Percentiles rank a stretch among this genome's conserved stretches.
Conservation (phyloP, 2,329 filamentous ascomycete genomes). For the Periglandula ipomoeae region DNA sequence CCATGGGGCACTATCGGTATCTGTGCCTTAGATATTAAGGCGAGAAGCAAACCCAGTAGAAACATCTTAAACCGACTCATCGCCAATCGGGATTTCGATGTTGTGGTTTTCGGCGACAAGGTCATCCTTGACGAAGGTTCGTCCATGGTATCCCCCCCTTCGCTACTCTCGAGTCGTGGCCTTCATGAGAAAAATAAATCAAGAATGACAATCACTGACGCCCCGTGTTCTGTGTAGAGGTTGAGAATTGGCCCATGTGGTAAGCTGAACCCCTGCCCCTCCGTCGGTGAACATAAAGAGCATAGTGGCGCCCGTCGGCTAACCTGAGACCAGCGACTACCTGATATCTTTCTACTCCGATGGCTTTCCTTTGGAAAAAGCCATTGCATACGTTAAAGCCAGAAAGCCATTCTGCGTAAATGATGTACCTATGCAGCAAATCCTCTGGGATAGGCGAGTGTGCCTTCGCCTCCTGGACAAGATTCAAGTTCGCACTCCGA, state of each 20-base stretch:
- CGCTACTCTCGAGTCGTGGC: no score
- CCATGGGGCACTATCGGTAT: conserved; percentile 72
- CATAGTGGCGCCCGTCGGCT: conserved; percentile 17
- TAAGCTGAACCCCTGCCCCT: conserved; percentile 25
- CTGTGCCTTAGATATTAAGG: conserved; percentile 91
- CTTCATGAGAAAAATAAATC: background rate
- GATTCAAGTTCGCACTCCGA: conserved; percentile 82
- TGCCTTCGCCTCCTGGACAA: conserved; percentile 83
- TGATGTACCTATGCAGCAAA: conserved; percentile 92
- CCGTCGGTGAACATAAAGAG: conserved; percentile 26
- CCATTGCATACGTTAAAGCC: conserved; percentile 87
- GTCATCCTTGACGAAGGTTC: conserved; percentile 87
- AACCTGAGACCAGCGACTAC: conserved; percentile 54
- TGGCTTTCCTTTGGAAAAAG: conserved; percentile 93
- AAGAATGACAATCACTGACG: conserved; percentile 1
- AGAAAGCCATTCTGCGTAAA: conserved; percentile 97
- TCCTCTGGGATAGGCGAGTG: conserved; percentile 89
- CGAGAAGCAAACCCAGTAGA: conserved; percentile 89
- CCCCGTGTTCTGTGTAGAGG: conserved; percentile 37
- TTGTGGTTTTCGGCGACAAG: conserved; percentile 97
- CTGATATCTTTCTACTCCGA: conserved; percentile 98
- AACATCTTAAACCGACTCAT: conserved; percentile 93
- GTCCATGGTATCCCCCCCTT: conserved; percentile 17
- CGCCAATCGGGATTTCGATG: conserved; percentile 85
- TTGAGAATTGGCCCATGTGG: conserved; percentile 94